Evolutionary conservation across 208 protist species (phyloP), one percentile per base, ranked within the genome.

Genomic region (Trypanosoma brucei): DNA sequence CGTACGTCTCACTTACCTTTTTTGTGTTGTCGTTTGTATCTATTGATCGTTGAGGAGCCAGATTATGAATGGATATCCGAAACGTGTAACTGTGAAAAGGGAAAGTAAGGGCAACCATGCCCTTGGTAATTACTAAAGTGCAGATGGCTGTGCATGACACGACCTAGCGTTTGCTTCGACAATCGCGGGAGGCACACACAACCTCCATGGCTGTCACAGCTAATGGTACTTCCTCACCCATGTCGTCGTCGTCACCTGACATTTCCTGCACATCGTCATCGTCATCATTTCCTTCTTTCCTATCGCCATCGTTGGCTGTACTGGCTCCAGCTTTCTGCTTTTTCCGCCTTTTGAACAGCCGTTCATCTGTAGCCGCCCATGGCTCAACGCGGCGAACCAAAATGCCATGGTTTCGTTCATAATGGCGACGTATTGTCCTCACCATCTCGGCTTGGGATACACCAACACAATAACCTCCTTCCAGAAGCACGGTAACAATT

Each of bases 351-450:
- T 0, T 33, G 38, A 91, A 94, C 5, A 94, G 74, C 4, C 88
- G 72, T 34, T 85, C 83, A 70, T 94, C 88, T 31, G 78, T 86
- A 22, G 75, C 65, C 1, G 68, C 51, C 85, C 84, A 92, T 37
- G 88, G 85, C 54, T 68, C 69, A 30, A 50, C 60, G 11, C 88
- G 82, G 9, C 71, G 78, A 9, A 91, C 61, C 11, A 92, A 62
- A 14, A 70, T 78, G 11, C 79, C 73, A 50, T 86, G 85, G 13
- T 74, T 75, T 3, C 77, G 64, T 38, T 92, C 85, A 68, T 92
- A 94, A 63, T 81, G 88, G 9, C 88, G 83, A 46, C 80, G 84
- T 58, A 94, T 68, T 3, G 83, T 86, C 8, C 88, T 74, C 40
- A 57, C 58, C 33, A 92, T 79, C 70, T 92, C 84, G 0, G 80